These are phyloP conservation scores for Flaveria bidentis DNA, from an alignment of 129 eudicot species.

Conservation along the genomic window DNA sequence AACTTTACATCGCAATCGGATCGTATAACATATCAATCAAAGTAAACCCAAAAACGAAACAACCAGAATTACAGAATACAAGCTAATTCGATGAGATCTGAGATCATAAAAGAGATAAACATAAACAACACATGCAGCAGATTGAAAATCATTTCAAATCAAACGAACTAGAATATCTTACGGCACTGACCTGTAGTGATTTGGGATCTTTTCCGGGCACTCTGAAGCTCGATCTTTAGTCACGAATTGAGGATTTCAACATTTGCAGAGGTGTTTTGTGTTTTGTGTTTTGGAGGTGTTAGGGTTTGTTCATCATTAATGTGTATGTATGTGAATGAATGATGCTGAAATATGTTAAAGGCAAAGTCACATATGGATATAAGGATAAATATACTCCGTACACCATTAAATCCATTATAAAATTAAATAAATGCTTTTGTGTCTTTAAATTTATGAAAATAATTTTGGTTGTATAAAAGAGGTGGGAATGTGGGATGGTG, in stretches of 20 bases:
- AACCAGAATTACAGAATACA: constrained; percentile 1
- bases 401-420: constrained; percentile 7
- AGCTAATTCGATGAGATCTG: constrained; percentile 14
- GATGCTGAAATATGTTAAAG: constrained; percentile 5
- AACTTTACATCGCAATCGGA: constrained; percentile 21
- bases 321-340: constrained; percentile 23
- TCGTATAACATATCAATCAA: neutral
- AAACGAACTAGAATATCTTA: neutral
- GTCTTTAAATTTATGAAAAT: constrained; percentile 11
- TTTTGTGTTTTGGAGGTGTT: constrained; percentile 25
- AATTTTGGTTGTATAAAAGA: constrained; percentile 8
- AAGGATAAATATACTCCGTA: constrained; percentile 20
- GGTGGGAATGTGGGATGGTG: constrained; percentile 15
- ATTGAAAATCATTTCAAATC: constrained; percentile 19
- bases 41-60: neutral
- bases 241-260: neutral
- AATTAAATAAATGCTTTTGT: neutral
- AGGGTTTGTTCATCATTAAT: constrained; percentile 40
- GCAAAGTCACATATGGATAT: constrained; percentile 21
- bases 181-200: constrained; percentile 27
- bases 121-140: neutral
- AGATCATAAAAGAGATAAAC: constrained; percentile 21
- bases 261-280: neutral
- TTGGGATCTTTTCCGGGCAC: neutral
- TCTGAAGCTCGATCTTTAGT: constrained; percentile 16